phyloP scores from a whole-genome alignment of 78 protist genomes.

The Dictyostelium brefeldianum region DNA sequence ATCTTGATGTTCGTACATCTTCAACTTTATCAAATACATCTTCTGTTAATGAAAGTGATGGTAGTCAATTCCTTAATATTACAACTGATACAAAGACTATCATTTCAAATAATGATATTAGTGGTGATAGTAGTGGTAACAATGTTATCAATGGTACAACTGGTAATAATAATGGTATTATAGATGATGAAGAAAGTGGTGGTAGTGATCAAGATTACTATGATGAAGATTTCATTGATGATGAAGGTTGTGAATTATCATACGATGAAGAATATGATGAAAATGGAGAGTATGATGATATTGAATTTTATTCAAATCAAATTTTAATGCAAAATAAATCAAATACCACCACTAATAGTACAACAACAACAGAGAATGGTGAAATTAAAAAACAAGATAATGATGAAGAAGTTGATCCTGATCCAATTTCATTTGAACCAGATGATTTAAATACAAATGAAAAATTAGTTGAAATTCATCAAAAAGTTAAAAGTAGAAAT shows the following conservation, averaged over 20 bases:
- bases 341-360: not conserved
- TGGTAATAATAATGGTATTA: not conserved
- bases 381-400: not conserved
- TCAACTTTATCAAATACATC: not conserved
- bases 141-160: not conserved
- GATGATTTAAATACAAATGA: constrained; percentile 33
- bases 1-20: not conserved
- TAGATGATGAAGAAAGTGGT: not conserved
- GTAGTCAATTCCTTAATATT: not conserved
- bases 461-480: constrained; percentile 22
- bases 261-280: constrained; percentile 5
- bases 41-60: not conserved
- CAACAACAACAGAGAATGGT: not conserved
- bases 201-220: not conserved
- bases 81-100: no score
- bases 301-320: not conserved
- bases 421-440: constrained; percentile 42
- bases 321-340: not conserved
- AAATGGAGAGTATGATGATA: not conserved
- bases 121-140: not conserved
- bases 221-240: not conserved
- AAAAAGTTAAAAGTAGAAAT: constrained; percentile 27
- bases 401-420: constrained; percentile 47
- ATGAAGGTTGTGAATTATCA: not conserved
- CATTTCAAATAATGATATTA: no score